Base-by-base conservation (phyloP, 78 protist genomes). In the Speleostelium caveatum region DNA sequence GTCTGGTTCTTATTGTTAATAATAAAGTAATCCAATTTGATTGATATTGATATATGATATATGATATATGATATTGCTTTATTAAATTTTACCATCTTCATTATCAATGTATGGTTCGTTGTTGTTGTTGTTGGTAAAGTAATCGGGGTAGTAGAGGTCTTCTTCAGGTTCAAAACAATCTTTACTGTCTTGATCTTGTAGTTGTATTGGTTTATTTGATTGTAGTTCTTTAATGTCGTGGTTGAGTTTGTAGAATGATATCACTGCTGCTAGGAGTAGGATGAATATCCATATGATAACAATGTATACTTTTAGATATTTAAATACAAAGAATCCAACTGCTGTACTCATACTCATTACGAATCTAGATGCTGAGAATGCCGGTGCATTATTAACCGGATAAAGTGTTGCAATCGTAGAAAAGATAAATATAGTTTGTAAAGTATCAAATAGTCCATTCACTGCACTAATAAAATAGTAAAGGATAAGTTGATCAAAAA, bases 371-470 rank as follows among this genome's bases (percentile, higher is more conserved):
- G 66, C 71, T 2, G 88, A 79, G 63, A 60, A 79, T 36, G 56
- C 53, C 0, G 75, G 12, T 36, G 67, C 73, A 39, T 79, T 79
- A 10, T 79, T 68, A n/a, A 16, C 65, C 16, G 76, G 68, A 67
- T 79, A 79, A 1, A 79, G 17, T 3, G 88, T 35, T 1, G 65
- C 62, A 19, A 72, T 21, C 3, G 63, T 51, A 14, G 30, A 35
- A 53, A 72, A 72, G 2, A 72, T 72, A 28, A 72, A 32, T 28
- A 72, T 72, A 2, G 78, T 72, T 53, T 79, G 88, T 0, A 65
- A 22, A 26, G 88, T 55, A 39, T 79, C 88, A 55, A 67, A 79
- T 0, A n/a, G 8, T 39, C 88, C 88, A 60, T 79, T 79, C 0
- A 79, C 0, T 1, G 56, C 74, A 6, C 60, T 38, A 0, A 35